Evolutionary conservation across 2,329 filamentous ascomycete genomes (phyloP), one percentile per base, ranked within the genome.

Genomic region (Acephala macrosclerotiorum): DNA sequence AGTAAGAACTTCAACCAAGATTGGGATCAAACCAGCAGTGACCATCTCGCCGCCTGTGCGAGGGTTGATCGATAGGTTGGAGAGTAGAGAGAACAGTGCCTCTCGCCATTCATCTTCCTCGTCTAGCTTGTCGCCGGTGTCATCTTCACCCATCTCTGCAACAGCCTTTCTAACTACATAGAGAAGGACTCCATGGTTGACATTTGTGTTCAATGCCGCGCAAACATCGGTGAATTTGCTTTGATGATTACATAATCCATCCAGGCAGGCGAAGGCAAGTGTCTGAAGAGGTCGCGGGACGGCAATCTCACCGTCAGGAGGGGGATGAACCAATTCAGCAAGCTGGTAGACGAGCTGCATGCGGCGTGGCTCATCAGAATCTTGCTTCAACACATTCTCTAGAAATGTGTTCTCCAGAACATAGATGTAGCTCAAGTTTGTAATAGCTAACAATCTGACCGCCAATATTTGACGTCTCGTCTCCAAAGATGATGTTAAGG

Each of bases 111-210:
- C 90, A 75, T 97, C 93, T 66, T 89, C 83, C 65, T 89, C 87
- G n/a, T 87, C 87, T 64, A 87, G 84, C 69, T 89, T 85, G 25
- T 86, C 83, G 45, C 88, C 83, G 65, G 83, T 87, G 66, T 88
- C 84, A 66, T 88, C 84, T 20, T 82, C 82, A 64, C 85, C 88
- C 80, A 99, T 90, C 69, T 94, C 92, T 20, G 91, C 90, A 64
- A 98, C 92, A 11, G 94, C 92, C 78, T 97, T 97, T 63, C 95
- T 88, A 58, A 97, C 91, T 71, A 97, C 87, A 75, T 97, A 98
- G 71, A 98, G 91, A 53, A 99, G 84, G 35, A 98, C 91, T 16
- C 96, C 96, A 73, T 99, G 96, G 73, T 97, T 98, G 42, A 98
- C 95, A 72, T 95, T 97, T 61, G 96, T 93, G 74, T 94, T 97